These are phyloP conservation scores for Penicillium diatomitis DNA, from an alignment of 495 filamentous ascomycete species.

Conservation along the genomic window DNA sequence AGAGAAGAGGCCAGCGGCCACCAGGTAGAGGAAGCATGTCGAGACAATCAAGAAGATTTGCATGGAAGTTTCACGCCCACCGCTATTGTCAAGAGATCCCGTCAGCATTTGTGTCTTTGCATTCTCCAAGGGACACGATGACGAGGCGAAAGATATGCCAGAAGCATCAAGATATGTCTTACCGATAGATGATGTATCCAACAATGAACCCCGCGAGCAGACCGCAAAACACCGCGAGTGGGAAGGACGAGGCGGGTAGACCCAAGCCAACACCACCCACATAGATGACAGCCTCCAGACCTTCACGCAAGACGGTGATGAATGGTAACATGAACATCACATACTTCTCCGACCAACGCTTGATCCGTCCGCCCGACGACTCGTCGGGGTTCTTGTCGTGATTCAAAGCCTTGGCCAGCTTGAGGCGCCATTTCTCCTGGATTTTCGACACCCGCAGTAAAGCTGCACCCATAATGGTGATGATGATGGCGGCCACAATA, in stretches of 20 bases:
- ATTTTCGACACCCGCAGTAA: conserved; percentile 76
- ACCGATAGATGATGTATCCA: conserved; percentile 73
- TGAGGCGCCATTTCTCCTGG: conserved; percentile 76
- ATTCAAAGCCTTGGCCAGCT: conserved; percentile 61
- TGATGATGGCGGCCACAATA: conserved; percentile 63
- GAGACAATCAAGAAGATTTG: conserved; percentile 74
- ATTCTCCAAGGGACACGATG: too few relatives aligned
- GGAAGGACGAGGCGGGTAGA: conserved; percentile 64
- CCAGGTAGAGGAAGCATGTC: conserved; percentile 76
- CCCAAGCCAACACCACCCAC: conserved; percentile 70
- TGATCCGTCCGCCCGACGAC: conserved; percentile 33
- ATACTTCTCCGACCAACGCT: conserved; percentile 64
- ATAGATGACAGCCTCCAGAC: conserved; percentile 74
- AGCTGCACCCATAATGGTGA: conserved; percentile 68
- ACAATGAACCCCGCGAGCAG: conserved; percentile 51
- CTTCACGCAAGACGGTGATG: conserved; percentile 75
- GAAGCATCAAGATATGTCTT: conserved; percentile 20
- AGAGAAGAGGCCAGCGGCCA: conserved; percentile 79
- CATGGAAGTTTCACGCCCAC: conserved; percentile 54
- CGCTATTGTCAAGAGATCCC: conserved; percentile 24
- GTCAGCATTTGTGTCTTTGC: background rate
- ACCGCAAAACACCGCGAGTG: conserved; percentile 62
- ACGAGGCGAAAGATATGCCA: too few relatives aligned
- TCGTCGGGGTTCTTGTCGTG: conserved; percentile 30
- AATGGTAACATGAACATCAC: conserved; percentile 77